A percentile compares a stretch with the other conserved stretches of the same genome.
These are phyloP conservation scores for Vitis hybrid DNA, from an alignment of 177 flowering plant species.

Conservation along the genomic window DNA sequence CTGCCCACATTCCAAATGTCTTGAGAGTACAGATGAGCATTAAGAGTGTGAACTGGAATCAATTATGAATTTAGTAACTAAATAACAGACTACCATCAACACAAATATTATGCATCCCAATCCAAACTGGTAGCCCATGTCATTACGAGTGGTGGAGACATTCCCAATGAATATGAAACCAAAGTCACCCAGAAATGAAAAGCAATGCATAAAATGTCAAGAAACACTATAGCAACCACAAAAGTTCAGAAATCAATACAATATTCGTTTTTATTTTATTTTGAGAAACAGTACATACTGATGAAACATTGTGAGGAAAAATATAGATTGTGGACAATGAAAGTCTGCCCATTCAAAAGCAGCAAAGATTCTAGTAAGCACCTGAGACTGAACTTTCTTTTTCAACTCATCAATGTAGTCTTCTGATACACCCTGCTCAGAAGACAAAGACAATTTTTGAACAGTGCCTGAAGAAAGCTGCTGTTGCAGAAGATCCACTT, in stretches of 20 bases:
- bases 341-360: not conserved
- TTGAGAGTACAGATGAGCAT: too few species aligned
- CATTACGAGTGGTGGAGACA: not conserved
- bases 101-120: too few species aligned
- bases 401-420: conserved; percentile 66
- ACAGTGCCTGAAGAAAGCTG: conserved; percentile 46
- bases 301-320: not conserved
- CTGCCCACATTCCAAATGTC: too few species aligned
- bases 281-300: too few species aligned
- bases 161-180: not conserved
- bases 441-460: conserved; percentile 34
- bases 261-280: not conserved
- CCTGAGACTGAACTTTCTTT: conserved; percentile 80
- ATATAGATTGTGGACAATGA: not conserved
- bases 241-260: not conserved
- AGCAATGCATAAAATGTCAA: not conserved
- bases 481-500: conserved; percentile 63
- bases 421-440: conserved; percentile 44
- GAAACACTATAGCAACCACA: not conserved
- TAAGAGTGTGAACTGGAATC: too few species aligned
- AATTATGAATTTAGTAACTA: too few species aligned
- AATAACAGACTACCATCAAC: too few species aligned
- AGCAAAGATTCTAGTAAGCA: conserved; percentile 24
- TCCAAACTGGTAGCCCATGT: too few species aligned
- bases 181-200: not conserved